Conservation (phyloP, 208 protist species). For the Trypanosoma boissoni region DNA sequence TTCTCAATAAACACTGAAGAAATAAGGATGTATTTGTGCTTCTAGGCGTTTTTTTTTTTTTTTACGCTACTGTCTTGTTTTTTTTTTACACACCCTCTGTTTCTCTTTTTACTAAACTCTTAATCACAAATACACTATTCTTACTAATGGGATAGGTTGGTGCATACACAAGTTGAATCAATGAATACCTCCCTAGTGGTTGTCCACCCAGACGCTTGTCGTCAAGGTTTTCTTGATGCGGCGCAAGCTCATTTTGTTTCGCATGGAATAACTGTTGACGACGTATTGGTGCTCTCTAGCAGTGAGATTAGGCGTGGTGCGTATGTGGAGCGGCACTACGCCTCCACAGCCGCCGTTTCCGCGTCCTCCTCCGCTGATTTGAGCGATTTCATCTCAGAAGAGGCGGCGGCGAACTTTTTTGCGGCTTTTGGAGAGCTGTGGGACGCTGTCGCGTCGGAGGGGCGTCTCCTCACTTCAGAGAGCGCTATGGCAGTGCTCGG, state of each 20-base stretch:
- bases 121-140: constrained; percentile 14
- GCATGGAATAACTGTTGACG: constrained; percentile 40
- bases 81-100: neutral
- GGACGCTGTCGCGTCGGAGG: constrained; percentile 53
- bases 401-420: constrained; percentile 52
- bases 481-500: constrained; percentile 44
- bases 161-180: neutral
- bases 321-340: constrained; percentile 69
- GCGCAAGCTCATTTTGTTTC: constrained; percentile 28
- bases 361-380: constrained; percentile 28
- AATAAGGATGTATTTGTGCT: no score
- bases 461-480: constrained; percentile 52
- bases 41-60: no score
- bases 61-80: neutral
- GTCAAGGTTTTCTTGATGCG: constrained; percentile 30
- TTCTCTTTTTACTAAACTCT: neutral
- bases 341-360: constrained; percentile 40
- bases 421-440: constrained; percentile 55
- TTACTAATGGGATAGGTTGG: no score
- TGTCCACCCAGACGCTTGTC: constrained; percentile 59
- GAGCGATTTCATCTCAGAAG: constrained; percentile 32
- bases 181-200: constrained; percentile 64
- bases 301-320: constrained; percentile 37
- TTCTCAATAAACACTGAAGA: no score
- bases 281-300: constrained; percentile 32